These are phyloP conservation scores for Coemansia sp. DNA, from an alignment of 192 early-diverging fungal species.

Conservation along the genomic window DNA sequence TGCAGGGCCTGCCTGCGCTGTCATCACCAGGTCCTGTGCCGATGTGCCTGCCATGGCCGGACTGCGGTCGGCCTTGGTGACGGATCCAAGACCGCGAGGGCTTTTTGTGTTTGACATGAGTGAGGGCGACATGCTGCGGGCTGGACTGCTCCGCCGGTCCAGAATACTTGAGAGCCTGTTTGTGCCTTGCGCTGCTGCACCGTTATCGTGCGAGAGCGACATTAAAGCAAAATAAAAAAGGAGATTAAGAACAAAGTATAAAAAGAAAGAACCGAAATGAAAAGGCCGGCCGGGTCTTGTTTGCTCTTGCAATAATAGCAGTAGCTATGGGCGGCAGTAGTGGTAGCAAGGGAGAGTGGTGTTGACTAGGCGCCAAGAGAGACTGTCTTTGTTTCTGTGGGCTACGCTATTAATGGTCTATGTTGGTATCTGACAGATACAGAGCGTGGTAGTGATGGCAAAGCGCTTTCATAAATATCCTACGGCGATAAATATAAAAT, in stretches of 20 bases:
- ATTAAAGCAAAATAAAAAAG: constrained; percentile 3
- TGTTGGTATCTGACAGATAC: not conserved
- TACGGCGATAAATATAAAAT: not conserved
- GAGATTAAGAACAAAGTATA: not conserved
- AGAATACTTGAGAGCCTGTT: constrained; percentile 12
- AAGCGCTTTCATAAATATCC: not conserved
- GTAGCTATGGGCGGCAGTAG: not conserved
- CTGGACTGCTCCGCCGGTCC: constrained; percentile 7
- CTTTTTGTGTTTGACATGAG: not conserved
- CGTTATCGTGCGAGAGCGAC: constrained; percentile 12
- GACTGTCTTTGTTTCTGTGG: not conserved
- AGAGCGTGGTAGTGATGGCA: not conserved
- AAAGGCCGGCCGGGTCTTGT: not conserved
- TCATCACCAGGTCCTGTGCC: not conserved
- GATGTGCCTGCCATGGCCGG: not conserved
- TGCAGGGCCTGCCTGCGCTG: not conserved
- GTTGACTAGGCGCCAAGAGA: not conserved
- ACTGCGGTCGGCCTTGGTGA: not conserved
- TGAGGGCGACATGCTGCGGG: not conserved
- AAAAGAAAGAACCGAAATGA: not conserved
- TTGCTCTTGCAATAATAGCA: not conserved
- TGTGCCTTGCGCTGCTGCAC: not conserved
- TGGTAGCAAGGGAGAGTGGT: not conserved
- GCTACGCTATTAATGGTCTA: not conserved
- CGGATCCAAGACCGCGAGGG: not conserved